Evolutionary conservation across 148 eudicot species (phyloP).

Genomic region (Silene latifolia): DNA sequence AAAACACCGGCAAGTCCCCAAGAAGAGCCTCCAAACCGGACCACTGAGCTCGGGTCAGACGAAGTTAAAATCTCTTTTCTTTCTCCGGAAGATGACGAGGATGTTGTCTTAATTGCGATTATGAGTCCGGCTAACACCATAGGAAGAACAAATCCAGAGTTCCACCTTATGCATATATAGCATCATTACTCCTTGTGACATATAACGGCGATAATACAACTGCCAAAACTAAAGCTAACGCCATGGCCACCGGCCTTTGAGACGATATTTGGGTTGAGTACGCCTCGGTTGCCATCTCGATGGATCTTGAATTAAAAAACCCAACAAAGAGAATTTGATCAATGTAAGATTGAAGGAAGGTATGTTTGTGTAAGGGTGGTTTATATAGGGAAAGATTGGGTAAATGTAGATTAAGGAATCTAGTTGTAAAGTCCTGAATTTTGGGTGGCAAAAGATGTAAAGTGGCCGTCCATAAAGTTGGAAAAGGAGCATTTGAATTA

Average conservation of each 20-base stretch:
- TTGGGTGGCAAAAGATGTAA: conserved; percentile 35
- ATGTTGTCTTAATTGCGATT: conserved; percentile 73
- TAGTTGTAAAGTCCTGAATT: conserved; percentile 37
- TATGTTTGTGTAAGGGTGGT: conserved; percentile 1
- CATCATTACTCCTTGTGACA: conserved; percentile 29
- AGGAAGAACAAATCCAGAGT: conserved; percentile 71
- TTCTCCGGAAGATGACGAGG: conserved; percentile 26
- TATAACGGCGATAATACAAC: conserved; percentile 75
- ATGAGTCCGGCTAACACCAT: conserved; percentile 68
- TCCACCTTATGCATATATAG: conserved; percentile 45
- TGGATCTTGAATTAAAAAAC: conserved; percentile 2
- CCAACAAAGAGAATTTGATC: conserved; percentile 11
- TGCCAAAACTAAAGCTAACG: conserved; percentile 53
- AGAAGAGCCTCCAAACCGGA: conserved; percentile 60
- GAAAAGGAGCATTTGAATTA: conserved; percentile 21
- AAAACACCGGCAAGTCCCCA: conserved; percentile 82
- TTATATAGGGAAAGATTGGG: conserved; percentile 29
- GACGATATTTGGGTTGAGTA: conserved; percentile 38
- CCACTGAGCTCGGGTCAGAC: conserved; percentile 36
- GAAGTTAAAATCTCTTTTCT: conserved; percentile 19
- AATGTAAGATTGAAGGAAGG: conserved; percentile 17
- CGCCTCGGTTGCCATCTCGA: conserved; percentile 36
- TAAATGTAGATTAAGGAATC: conserved; percentile 39
- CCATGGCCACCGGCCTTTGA: conserved; percentile 68
- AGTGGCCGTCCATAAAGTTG: conserved; percentile 66